These are phyloP conservation scores for Calonectria pteridis DNA, from an alignment of 2,329 filamentous ascomycete species.

Conservation along the genomic window DNA sequence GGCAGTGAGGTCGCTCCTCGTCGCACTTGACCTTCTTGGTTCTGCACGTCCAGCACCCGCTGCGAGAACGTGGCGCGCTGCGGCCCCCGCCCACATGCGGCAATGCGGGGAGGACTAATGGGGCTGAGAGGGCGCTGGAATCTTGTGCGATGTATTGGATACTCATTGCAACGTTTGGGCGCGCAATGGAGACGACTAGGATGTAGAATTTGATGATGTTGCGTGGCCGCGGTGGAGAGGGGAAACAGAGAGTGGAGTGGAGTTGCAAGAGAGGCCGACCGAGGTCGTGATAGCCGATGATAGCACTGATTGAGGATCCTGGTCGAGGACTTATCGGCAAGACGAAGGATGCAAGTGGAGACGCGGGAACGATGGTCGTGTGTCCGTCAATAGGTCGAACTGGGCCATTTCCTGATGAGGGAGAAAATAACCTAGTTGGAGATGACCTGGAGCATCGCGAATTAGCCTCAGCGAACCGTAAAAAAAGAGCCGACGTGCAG, in stretches of 20 bases:
- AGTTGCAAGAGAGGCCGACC: neutral
- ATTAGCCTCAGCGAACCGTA: neutral
- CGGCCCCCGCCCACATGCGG: slow-evolving; percentile 12
- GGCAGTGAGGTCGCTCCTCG: slow-evolving; percentile 43
- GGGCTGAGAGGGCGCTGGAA: neutral
- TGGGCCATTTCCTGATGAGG: neutral
- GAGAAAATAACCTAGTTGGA: neutral
- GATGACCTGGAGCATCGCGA: neutral
- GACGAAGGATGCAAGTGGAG: neutral
- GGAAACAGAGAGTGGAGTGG: slow-evolving; percentile 5
- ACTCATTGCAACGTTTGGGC: neutral
- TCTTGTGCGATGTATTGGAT: neutral
- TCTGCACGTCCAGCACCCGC: slow-evolving; percentile 46
- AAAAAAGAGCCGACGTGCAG: slow-evolving; percentile 5
- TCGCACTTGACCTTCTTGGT: slow-evolving; percentile 50
- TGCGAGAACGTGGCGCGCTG: slow-evolving; percentile 34
- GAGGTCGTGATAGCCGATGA: slow-evolving; percentile 4
- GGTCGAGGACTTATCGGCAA: neutral
- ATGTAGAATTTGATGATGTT: neutral
- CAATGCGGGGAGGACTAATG: neutral
- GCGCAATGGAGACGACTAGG: neutral
- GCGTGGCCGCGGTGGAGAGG: neutral
- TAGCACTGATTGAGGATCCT: neutral
- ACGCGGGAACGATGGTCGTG: neutral
- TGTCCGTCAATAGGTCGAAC: neutral